phyloP scores from a whole-genome alignment of 805 yeast genomes.

The Metschnikowia proteae region DNA sequence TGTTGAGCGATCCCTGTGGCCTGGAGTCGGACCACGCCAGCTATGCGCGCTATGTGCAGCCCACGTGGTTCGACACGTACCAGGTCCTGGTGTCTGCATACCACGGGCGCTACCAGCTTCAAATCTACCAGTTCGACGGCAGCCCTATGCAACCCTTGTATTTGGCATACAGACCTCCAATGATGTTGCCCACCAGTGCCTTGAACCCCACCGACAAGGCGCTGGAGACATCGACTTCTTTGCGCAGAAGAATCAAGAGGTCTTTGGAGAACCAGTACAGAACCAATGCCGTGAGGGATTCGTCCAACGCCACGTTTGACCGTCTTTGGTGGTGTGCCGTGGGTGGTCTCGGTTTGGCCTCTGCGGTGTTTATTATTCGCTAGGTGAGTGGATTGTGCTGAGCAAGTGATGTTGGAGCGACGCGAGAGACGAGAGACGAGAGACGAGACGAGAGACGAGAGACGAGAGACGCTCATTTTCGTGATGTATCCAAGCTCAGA shows the following conservation, averaged over 20 bases:
- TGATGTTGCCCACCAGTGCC: conserved; percentile 92
- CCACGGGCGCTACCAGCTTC: conserved; percentile 77
- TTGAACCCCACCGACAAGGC: conserved; percentile 73
- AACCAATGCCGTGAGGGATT: conserved; percentile 65
- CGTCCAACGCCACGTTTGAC: conserved; percentile 32
- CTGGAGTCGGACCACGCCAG: conserved; percentile 34
- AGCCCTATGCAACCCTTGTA: conserved; percentile 80
- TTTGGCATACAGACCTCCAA: conserved; percentile 88
- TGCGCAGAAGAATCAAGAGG: conserved; percentile 55
- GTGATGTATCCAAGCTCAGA: no score
- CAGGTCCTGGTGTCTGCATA: conserved; percentile 66
- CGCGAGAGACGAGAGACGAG: no score
- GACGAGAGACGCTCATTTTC: no score
- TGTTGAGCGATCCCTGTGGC: conserved; percentile 84
- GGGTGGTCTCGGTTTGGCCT: conserved; percentile 41
- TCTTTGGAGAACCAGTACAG: conserved; percentile 74
- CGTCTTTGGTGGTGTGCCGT: conserved; percentile 55
- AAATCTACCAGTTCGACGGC: conserved; percentile 75
- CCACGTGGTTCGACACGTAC: conserved; percentile 55
- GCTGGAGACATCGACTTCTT: conserved; percentile 31
- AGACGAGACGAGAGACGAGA: no score
- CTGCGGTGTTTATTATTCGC: conserved; percentile 31
- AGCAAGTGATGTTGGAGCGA: no score
- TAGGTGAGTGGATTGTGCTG: neutral
- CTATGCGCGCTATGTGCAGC: conserved; percentile 71